Conservation (phyloP, 257 asterid species). For the Gardenia jasminoides region DNA sequence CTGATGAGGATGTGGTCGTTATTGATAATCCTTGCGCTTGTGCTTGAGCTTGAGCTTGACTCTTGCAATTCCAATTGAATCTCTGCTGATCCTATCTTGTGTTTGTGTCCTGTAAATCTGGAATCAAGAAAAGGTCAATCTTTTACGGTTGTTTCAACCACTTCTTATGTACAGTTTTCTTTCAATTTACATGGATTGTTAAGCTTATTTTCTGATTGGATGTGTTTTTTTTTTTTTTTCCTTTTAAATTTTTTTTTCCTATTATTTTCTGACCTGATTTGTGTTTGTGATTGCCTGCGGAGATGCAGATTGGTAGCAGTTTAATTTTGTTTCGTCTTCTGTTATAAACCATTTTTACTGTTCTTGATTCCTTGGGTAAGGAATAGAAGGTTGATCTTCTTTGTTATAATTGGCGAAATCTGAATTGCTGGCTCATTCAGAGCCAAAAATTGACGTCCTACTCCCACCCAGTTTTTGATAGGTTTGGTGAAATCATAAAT, state of each 20-base stretch:
- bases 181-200: too few species aligned
- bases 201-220: background rate
- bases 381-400: background rate
- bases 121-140: background rate
- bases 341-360: background rate
- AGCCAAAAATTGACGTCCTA: background rate
- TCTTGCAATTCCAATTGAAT: background rate
- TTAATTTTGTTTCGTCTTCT: background rate
- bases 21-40: slow-evolving; percentile 80
- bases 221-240: background rate
- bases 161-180: background rate
- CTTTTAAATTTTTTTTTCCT: too few species aligned
- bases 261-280: background rate
- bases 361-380: background rate
- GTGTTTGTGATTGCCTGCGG: background rate
- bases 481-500: background rate
- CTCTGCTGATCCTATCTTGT: background rate
- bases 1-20: slow-evolving; percentile 43
- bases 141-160: background rate
- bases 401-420: background rate
- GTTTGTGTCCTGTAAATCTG: background rate
- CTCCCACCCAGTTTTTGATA: background rate
- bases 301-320: background rate
- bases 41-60: slow-evolving; percentile 85
- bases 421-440: background rate